A percentile compares a stretch with the other conserved stretches of the same genome.
Conservation (phyloP, 176 grass and related monocot species). For the Tillandsia fasciculata region DNA sequence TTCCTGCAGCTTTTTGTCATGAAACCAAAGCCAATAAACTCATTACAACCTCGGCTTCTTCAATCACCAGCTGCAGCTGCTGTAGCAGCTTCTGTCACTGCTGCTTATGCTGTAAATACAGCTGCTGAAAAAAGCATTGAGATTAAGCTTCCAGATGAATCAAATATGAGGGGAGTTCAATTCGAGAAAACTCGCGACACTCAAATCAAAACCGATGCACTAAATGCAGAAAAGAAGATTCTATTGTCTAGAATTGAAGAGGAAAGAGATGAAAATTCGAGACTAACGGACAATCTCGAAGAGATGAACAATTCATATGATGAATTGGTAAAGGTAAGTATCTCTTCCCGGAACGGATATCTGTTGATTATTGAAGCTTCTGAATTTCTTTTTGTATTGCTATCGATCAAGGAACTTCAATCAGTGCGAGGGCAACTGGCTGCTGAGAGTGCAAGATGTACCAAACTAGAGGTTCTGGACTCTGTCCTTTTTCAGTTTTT, state of each 20-base stretch:
- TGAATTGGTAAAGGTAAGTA: constrained; percentile 70
- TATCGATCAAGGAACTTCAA: constrained; percentile 64
- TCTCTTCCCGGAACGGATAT: neutral
- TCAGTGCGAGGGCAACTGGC: constrained; percentile 78
- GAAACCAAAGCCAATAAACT: constrained; percentile 63
- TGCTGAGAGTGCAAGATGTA: constrained; percentile 80
- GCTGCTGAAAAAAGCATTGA: constrained; percentile 46
- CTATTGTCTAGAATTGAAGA: constrained; percentile 53
- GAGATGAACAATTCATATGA: constrained; percentile 38
- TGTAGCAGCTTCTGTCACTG: constrained; percentile 65
- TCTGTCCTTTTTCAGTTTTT: constrained; percentile 1
- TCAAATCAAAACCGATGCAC: constrained; percentile 33
- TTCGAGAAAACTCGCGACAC: constrained; percentile 31
- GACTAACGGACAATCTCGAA: constrained; percentile 60
- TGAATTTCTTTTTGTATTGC: neutral
- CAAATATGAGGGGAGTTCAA: constrained; percentile 49
- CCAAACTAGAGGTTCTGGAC: constrained; percentile 69
- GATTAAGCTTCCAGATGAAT: constrained; percentile 37
- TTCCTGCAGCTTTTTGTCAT: constrained; percentile 64
- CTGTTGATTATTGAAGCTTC: constrained; percentile 6
- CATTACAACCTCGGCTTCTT: constrained; percentile 54
- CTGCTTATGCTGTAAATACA: constrained; percentile 75
- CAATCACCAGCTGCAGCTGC: constrained; percentile 76
- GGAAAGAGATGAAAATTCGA: constrained; percentile 54
- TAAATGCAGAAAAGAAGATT: constrained; percentile 48